Evolutionary conservation across 179 eudicot species (phyloP).

Genomic region (Carnegiea gigantea): DNA sequence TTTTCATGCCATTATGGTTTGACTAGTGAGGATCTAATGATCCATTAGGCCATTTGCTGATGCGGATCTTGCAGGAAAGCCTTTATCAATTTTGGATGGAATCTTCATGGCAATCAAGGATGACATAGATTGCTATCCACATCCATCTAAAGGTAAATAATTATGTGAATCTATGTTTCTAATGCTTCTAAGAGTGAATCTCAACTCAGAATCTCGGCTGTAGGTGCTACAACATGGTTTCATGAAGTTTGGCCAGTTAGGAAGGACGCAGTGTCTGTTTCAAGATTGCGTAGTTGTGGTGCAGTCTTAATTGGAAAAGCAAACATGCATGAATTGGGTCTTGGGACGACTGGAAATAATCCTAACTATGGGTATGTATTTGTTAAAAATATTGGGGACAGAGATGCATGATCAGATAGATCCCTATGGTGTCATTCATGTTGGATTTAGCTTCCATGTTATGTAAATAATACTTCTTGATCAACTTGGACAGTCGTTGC

Average conservation of each 20-base stretch:
- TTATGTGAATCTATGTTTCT: not conserved
- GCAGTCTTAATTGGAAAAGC: conserved; percentile 92
- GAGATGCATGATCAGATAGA: not conserved
- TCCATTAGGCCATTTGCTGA: not conserved
- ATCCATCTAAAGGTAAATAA: conserved; percentile 68
- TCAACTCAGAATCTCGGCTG: conserved; percentile 19
- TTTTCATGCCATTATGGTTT: conserved; percentile 7
- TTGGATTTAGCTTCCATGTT: not conserved
- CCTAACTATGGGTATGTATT: conserved; percentile 81
- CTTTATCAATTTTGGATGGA: conserved; percentile 86
- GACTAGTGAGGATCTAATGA: not conserved
- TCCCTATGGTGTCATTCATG: not conserved
- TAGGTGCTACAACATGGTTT: conserved; percentile 90
- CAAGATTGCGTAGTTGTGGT: conserved; percentile 88
- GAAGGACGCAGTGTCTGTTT: conserved; percentile 78
- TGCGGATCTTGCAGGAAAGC: conserved; percentile 59
- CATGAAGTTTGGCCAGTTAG: conserved; percentile 73
- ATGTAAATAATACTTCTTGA: not conserved
- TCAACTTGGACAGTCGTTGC: not conserved
- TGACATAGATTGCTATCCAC: conserved; percentile 90
- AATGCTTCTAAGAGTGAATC: conserved; percentile 4
- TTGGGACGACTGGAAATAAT: conserved; percentile 91
- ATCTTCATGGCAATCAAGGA: conserved; percentile 90
- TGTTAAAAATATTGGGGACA: not conserved
- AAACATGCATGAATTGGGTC: conserved; percentile 96